Evolutionary conservation across 768 basidiomycete genomes (phyloP).

Genomic region (Mycena alexandri): DNA sequence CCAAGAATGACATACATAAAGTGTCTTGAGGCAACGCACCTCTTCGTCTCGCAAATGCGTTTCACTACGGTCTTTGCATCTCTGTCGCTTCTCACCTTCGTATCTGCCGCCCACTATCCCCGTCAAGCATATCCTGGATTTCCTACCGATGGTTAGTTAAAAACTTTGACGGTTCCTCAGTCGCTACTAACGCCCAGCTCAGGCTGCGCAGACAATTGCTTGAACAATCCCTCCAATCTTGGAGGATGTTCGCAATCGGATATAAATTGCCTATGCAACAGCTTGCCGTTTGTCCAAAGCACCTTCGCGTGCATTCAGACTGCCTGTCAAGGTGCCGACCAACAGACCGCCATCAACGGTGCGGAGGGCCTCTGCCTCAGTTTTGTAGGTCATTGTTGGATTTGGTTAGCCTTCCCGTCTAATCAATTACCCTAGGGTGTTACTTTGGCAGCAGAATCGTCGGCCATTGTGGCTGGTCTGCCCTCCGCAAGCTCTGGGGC

Average conservation of each 20-base stretch:
- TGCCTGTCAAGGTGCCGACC: conserved; percentile 29
- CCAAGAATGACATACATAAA: too few relatives aligned
- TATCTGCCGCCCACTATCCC: conserved; percentile 9
- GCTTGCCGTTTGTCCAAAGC: conserved; percentile 22
- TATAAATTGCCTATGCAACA: conserved; percentile 24
- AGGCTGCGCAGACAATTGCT: conserved; percentile 30
- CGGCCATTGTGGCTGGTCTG: conserved; percentile 18
- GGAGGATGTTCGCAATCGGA: conserved; percentile 24
- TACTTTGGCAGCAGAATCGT: conserved; percentile 28
- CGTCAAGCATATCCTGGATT: conserved; percentile 30
- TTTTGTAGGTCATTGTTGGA: conserved; percentile 53
- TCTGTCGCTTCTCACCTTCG: conserved; percentile 20
- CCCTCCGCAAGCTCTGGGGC: conserved; percentile 20
- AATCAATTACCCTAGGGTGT: conserved; percentile 15
- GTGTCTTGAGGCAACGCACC: too few relatives aligned
- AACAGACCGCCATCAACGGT: conserved; percentile 21
- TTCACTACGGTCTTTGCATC: conserved; percentile 1
- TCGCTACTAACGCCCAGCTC: background rate
- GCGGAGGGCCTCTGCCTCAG: conserved; percentile 28
- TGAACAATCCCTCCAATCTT: conserved; percentile 28
- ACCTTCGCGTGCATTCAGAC: conserved; percentile 28
- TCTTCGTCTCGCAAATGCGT: conserved; percentile 14
- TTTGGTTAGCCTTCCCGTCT: conserved; percentile 50
- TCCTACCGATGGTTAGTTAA: conserved; percentile 17
- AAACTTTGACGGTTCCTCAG: background rate